These are phyloP conservation scores for Colletotrichum agaves DNA, from an alignment of 2,329 filamentous ascomycete genomes.

Conservation along the genomic window DNA sequence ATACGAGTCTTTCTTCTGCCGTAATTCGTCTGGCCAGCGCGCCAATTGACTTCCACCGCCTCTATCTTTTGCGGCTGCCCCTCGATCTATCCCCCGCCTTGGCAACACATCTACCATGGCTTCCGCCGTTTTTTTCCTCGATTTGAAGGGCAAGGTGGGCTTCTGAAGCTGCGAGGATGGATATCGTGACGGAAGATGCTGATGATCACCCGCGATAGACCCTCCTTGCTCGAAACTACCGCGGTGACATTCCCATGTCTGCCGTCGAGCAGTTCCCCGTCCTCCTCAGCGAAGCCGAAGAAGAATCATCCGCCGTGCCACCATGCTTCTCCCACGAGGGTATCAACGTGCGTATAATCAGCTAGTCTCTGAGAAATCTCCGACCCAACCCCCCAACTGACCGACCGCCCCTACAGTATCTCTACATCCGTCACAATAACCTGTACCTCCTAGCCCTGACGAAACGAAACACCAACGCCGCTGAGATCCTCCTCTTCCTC, in stretches of 20 bases:
- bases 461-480: conserved; percentile 98
- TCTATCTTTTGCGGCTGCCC: conserved; percentile 39
- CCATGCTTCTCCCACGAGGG: conserved; percentile 99
- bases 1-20: conserved; percentile 23
- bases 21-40: conserved; percentile 40
- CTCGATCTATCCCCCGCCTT: conserved; percentile 41
- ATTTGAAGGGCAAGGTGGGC: conserved; percentile 97
- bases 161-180: background rate
- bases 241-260: conserved; percentile 98
- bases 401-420: conserved; percentile 70
- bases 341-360: conserved; percentile 80
- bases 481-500: conserved; percentile 97
- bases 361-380: conserved; percentile 19
- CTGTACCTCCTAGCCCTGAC: conserved; percentile 97
- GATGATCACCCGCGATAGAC: conserved; percentile 67
- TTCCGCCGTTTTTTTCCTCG: conserved; percentile 97
- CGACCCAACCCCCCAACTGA: conserved; percentile 30
- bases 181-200: conserved; percentile 28
- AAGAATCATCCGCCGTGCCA: conserved; percentile 96
- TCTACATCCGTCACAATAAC: conserved; percentile 99
- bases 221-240: conserved; percentile 97
- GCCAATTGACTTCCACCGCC: conserved; percentile 43
- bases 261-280: conserved; percentile 98
- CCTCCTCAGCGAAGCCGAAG: conserved; percentile 96
- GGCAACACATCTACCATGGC: conserved; percentile 73